phyloP scores from a whole-genome alignment of 75 land plant species.

The Pinus tabuliformis region DNA sequence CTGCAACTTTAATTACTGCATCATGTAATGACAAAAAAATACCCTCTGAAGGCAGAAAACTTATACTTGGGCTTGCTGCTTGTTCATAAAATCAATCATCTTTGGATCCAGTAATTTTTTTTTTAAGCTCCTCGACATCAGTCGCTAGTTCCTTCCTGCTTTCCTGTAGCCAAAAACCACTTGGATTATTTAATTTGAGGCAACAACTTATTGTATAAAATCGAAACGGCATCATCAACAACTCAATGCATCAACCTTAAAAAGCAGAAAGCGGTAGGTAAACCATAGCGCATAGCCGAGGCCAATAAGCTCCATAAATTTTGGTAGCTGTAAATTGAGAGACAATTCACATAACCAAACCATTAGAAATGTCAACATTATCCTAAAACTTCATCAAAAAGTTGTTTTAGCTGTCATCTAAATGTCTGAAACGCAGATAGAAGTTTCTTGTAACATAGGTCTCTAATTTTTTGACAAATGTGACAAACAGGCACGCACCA shows the following conservation, averaged over 20 bases:
- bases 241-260: constrained; percentile 24
- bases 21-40: neutral
- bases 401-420: neutral
- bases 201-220: constrained; percentile 1
- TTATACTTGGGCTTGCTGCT: neutral
- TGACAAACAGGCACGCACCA: constrained; percentile 18
- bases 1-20: neutral
- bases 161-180: constrained; percentile 8
- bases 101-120: constrained; percentile 20
- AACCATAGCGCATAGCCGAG: constrained; percentile 42
- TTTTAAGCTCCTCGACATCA: constrained; percentile 18
- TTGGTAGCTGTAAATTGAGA: constrained; percentile 30
- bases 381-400: neutral
- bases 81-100: neutral
- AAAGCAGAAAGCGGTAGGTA: constrained; percentile 40
- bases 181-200: neutral
- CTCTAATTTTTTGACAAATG: neutral
- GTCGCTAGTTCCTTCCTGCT: constrained; percentile 20
- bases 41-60: neutral
- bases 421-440: neutral
- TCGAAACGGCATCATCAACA: neutral
- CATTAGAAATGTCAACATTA: neutral
- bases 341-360: neutral
- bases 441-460: neutral
- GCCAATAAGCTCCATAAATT: constrained; percentile 40